Evolutionary conservation across 2,329 filamentous ascomycete genomes (phyloP), one percentile per base, ranked within the genome.

Genomic region (Cryphonectria nitschkei): DNA sequence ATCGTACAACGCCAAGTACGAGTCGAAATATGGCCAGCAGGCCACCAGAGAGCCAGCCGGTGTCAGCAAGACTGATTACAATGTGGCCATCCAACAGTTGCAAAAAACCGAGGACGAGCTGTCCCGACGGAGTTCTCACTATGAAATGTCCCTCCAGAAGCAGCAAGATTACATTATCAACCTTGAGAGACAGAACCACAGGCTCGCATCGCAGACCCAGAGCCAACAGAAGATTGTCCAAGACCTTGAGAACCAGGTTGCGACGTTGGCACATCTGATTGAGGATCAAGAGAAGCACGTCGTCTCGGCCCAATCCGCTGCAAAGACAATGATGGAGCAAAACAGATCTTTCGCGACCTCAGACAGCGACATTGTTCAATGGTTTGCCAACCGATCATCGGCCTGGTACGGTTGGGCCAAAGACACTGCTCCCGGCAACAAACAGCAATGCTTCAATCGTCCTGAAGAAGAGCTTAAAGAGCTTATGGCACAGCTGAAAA

Each of bases 241-340:
- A 39, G 58, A 22, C 19, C 58, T 61, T n/a, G 32, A 61, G 22
- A n/a, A 61, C 32, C 32, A 39, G 58, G 34, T 61, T 14, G 19
- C 58, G 19, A 39, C 32, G 22, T 16, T 61, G 58, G 58, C 34
- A n/a, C 32, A 37, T 9, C 58, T 11, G 34, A 13, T 61, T 34
- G 32, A 61, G 32, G 58, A 61, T 7, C 58, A 61, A 61, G 34
- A 61, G 22, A 61, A 61, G 34, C 58, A 61, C 6, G 58, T 61
- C 34, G 58, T 61, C 58, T 61, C 58, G 19, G 58, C 58, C 9
- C 58, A 61, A 19, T 61, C 58, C 9, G 58, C 58, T 8, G 58
- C 58, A 2, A 61, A 61, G 19, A 61, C 58, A 22, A 61, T 61
- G 58, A 61, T 61, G 58, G 58, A 61, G 8, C 58, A 61, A 34